phyloP scores from a whole-genome alignment of 805 yeast species.

The Pichia sporocuriosa region DNA sequence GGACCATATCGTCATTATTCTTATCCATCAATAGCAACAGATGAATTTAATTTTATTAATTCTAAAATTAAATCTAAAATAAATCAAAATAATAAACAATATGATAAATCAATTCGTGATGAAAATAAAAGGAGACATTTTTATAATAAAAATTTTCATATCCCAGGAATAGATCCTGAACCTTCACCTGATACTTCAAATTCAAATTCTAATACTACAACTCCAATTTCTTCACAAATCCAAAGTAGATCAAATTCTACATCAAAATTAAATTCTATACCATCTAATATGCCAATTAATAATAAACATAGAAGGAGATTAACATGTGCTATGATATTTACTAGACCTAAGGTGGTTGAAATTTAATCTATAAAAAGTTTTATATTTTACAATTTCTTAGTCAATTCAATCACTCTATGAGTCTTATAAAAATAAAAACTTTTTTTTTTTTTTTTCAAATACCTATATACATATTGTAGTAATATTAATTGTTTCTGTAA shows the following conservation, averaged over 20 bases:
- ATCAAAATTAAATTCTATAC: background rate
- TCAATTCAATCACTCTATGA: background rate
- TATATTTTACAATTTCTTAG: background rate
- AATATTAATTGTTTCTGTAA: too few species aligned
- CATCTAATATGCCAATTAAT: background rate
- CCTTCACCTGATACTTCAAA: background rate
- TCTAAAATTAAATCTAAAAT: constrained; percentile 6
- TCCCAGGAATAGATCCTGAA: constrained; percentile 7
- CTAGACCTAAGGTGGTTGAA: constrained; percentile 31
- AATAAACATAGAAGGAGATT: constrained; percentile 36
- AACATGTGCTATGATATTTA: constrained; percentile 42
- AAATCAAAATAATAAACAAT: background rate
- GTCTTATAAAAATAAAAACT: too few species aligned
- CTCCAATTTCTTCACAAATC: background rate
- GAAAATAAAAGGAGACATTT: background rate
- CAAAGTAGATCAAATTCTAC: constrained; percentile 4
- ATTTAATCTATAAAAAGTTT: constrained; percentile 8
- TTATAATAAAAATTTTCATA: background rate
- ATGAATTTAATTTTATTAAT: constrained; percentile 9
- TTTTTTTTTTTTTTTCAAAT: too few species aligned
- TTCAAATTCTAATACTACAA: background rate
- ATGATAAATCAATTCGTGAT: background rate
- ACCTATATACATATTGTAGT: too few species aligned
- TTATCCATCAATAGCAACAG: constrained; percentile 2
- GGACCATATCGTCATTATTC: background rate